Base-by-base conservation (phyloP, 2,329 filamentous ascomycete genomes). In the Penicillium sp. region DNA sequence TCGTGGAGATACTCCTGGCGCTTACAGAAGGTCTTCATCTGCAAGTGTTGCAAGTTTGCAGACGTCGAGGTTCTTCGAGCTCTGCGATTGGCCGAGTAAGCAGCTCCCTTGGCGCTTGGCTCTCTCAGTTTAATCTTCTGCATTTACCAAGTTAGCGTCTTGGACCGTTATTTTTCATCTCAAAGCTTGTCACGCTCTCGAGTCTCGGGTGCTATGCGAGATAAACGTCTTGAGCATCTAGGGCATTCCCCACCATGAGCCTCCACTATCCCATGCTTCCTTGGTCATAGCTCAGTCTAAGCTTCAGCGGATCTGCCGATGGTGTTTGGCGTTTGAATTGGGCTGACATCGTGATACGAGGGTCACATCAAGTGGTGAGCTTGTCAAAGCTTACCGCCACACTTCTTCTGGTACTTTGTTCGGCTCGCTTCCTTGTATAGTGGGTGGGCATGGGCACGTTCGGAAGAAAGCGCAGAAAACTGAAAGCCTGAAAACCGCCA, bases 1-100 rank as follows among this genome's bases (percentile, higher is more conserved):
- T 46, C 37, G 31, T 37, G 46, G 42, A 44, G 52, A 49, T 53
- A 48, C 52, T 53, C 54, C 57, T 61, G 58, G 58, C 58, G 58
- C 58, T 52, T 57, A 57, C 31, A 28, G 9, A 28, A 8, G 35
- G 10, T n/a, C 23, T 31, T 42, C 7, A 25, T 41, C 27, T 52
- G 32, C 39, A 44, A 32, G 40, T 55, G 52, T 54, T 39, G 47
- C 47, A 46, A 42, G 42, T 55, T 46, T 55, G 52, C 45, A 55
- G 46, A 40, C 40, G 37, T 31, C 18, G 23, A 25, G 33, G 29
- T 13, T 32, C 25, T 28, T 42, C 9, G 29, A 39, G 49, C 47
- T 42, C 33, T 12, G 33, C 32, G 15, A 59, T 59, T 58, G 57
- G 58, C 32, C 39, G 15, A 25, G 13, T 29, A 27, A 25, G 7